Conservation (phyloP, 139 green algal genomes). For the Chlamydomonas applanata region DNA sequence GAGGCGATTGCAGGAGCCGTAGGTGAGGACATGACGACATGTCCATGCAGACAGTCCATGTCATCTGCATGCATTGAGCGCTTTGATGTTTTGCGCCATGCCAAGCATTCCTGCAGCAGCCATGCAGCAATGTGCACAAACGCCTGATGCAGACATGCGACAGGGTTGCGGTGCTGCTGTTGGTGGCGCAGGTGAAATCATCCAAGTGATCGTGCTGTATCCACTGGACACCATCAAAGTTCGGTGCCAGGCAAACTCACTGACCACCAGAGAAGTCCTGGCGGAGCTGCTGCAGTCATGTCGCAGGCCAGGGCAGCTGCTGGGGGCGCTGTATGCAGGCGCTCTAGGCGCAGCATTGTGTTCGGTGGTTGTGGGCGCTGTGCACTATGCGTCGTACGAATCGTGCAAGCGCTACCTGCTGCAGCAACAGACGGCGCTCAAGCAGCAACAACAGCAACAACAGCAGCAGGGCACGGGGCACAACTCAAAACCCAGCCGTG, state of each 20-base stretch:
- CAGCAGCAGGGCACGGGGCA: background rate
- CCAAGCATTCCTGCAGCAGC: slow-evolving; percentile 50
- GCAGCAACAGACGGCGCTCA: background rate
- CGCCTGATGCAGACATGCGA: too few relatives aligned
- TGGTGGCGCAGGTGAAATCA: slow-evolving; percentile 60
- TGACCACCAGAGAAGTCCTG: slow-evolving; percentile 32
- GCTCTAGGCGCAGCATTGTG: slow-evolving; percentile 36
- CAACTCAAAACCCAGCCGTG: background rate
- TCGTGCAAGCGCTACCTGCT: slow-evolving; percentile 8
- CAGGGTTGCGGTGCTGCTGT: too few relatives aligned
- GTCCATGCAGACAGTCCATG: too few relatives aligned
- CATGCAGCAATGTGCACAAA: too few relatives aligned
- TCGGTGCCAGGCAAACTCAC: slow-evolving; percentile 49
- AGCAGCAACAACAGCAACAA: background rate
- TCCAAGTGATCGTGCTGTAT: slow-evolving; percentile 58
- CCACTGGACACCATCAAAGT: slow-evolving; percentile 75
- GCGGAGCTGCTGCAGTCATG: slow-evolving; percentile 22
- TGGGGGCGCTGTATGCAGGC: slow-evolving; percentile 33
- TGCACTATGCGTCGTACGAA: slow-evolving; percentile 55
- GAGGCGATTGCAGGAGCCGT: slow-evolving; percentile 3
- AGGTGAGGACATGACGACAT: too few relatives aligned
- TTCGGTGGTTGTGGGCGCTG: slow-evolving; percentile 50
- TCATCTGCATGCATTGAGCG: too few relatives aligned
- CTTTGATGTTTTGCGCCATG: too few relatives aligned
- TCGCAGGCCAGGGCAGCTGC: background rate